phyloP scores from a whole-genome alignment of 768 basidiomycete species.

The Amanita subjunquillea region DNA sequence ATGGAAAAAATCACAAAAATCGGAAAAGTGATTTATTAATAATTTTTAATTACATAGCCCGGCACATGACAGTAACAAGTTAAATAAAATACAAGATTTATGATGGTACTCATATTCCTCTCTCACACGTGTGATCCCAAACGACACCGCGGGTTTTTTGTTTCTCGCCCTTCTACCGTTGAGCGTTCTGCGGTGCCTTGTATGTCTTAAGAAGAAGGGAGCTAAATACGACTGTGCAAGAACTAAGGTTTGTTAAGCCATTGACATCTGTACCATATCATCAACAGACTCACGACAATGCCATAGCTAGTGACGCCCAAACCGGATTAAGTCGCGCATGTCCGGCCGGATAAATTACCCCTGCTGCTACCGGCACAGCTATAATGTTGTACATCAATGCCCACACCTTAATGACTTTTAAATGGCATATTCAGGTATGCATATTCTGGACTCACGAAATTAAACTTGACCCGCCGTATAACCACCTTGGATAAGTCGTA shows the following conservation, averaged over 20 bases:
- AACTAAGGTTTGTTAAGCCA: neutral
- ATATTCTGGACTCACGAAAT: conserved; percentile 41
- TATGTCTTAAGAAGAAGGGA: conserved; percentile 48
- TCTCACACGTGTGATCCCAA: no score
- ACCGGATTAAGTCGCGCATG: conserved; percentile 60
- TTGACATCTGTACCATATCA: neutral
- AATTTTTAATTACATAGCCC: no score
- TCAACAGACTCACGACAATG: conserved; percentile 44
- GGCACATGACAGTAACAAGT: no score
- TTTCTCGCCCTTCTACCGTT: no score
- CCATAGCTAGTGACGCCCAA: conserved; percentile 78
- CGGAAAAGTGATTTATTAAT: no score
- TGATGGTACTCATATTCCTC: no score
- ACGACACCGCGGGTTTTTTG: no score
- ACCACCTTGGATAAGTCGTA: conserved; percentile 54
- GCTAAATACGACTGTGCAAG: conserved; percentile 37
- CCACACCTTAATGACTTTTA: conserved; percentile 35
- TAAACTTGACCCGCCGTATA: conserved; percentile 61
- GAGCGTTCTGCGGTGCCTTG: conserved; percentile 12
- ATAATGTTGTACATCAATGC: conserved; percentile 58
- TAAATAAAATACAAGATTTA: no score
- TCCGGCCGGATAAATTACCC: conserved; percentile 60
- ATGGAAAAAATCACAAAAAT: no score
- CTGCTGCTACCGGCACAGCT: conserved; percentile 68
- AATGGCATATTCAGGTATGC: neutral